Evolutionary conservation across 2,329 filamentous ascomycete genomes (phyloP), one percentile per base, ranked within the genome.

Genomic region (Eutypella sp.): DNA sequence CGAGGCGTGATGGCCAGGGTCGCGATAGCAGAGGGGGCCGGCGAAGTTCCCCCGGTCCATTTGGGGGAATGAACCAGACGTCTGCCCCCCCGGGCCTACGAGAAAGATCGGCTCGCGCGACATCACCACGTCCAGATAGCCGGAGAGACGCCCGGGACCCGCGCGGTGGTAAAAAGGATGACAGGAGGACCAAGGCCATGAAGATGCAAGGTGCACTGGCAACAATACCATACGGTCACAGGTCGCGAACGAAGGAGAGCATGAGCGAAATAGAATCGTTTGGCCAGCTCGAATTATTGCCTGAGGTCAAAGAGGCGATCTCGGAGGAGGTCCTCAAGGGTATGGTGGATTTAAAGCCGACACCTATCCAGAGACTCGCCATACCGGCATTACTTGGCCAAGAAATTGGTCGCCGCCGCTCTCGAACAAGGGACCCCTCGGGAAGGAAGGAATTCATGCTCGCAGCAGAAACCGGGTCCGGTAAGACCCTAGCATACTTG

Each of bases 391-490:
- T 99, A 8, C 71, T 96, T 40, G 80, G 82, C 13, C 72, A 82
- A 57, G 63, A 73, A 19, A 60, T 66, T 18, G 67, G 67, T 5
- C 66, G 64, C 44, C 64, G 56, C 44, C 64, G 56, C 40, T 52
- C 47, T 50, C 59, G 60, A 56, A 58, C 60, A 47, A 64, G 61
- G 34, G 53, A 58, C 31, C 53, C 50, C 5, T 45, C 62, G 3
- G 60, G 57, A 46, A 75, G 60, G 54, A 67, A 69, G 48, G 78
- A 72, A 68, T 96, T 89, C 61, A 75, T 99, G 11, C 75, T 99
- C 41, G 93, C 93, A 4, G 93, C 93, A 10, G 93, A 99, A 72
- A 99, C 93, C 0, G 93, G 93, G 11, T 97, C 93, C 1, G 93
- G 93, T 49, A 99, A 99, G 73, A 99, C 93, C 1, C 73, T 99